Evolutionary conservation across 2,329 filamentous ascomycete species (phyloP).

Genomic region (Trichoderma koningii): DNA sequence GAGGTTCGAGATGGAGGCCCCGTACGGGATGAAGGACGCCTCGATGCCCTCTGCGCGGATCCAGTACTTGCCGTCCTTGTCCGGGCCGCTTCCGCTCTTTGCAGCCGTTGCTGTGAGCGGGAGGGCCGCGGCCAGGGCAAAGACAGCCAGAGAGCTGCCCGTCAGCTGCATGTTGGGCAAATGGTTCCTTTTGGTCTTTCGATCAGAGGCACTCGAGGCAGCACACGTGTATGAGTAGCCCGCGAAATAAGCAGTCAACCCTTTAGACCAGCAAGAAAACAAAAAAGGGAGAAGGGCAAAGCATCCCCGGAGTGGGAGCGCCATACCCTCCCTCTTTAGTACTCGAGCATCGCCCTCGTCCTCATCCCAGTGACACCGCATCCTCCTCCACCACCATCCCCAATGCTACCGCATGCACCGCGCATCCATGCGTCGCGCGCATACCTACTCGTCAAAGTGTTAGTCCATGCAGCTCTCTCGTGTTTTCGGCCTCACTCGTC

Average conservation of each 20-base stretch:
- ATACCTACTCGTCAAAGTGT: not conserved
- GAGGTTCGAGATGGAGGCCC: constrained; percentile 71
- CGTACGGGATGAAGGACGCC: constrained; percentile 72
- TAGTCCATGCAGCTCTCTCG: not conserved
- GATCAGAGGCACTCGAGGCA: constrained; percentile 6
- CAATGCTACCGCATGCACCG: not conserved
- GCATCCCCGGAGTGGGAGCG: not conserved
- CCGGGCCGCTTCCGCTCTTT: constrained; percentile 42
- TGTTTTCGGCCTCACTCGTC: constrained; percentile 8
- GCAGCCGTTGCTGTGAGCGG: constrained; percentile 28
- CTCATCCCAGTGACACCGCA: constrained; percentile 17
- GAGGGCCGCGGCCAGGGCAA: constrained; percentile 30
- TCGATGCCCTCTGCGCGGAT: constrained; percentile 67
- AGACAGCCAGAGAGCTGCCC: constrained; percentile 26
- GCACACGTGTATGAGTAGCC: not conserved
- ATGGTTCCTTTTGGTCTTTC: not conserved
- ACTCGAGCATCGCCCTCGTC: not conserved
- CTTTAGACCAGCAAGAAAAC: not conserved
- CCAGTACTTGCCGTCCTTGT: constrained; percentile 69
- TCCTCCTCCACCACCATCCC: not conserved
- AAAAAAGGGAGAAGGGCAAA: constrained; percentile 11
- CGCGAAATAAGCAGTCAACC: not conserved
- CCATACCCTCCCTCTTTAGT: constrained; percentile 9
- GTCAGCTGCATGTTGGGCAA: constrained; percentile 33
- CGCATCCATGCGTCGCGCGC: not conserved